Conservation (phyloP, 2,329 filamentous ascomycete genomes). For the Scedosporium minutisporum region DNA sequence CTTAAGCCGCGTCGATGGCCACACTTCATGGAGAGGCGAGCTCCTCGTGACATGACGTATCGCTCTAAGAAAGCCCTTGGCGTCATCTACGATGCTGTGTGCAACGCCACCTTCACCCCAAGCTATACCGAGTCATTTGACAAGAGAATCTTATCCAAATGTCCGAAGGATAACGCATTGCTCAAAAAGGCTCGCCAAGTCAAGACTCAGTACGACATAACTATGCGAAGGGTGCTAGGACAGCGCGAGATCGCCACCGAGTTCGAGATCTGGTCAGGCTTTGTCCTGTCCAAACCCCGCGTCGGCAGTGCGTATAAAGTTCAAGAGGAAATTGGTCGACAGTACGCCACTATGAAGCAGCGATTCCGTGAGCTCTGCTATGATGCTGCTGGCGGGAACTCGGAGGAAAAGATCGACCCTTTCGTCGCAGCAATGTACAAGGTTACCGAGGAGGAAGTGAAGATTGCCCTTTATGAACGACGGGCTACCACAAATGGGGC, state of each 20-base stretch:
- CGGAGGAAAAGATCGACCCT: constrained; percentile 50
- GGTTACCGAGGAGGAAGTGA: constrained; percentile 64
- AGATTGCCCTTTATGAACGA: constrained; percentile 43
- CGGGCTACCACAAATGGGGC: constrained; percentile 21
- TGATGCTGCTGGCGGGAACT: constrained; percentile 49
- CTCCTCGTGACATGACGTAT: constrained; percentile 43
- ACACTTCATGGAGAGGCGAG: constrained; percentile 75
- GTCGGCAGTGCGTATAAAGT: constrained; percentile 74
- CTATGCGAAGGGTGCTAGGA: constrained; percentile 69
- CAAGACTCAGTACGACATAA: constrained; percentile 70
- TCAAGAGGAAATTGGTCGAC: constrained; percentile 68
- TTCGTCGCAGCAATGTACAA: constrained; percentile 85
- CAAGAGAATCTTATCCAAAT: constrained; percentile 57
- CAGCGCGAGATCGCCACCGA: constrained; percentile 78
- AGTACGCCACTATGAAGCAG: constrained; percentile 56
- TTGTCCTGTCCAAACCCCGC: constrained; percentile 65
- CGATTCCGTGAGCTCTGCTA: constrained; percentile 60
- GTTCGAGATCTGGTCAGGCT: constrained; percentile 86
- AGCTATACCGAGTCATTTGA: constrained; percentile 70
- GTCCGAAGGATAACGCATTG: constrained; percentile 41
- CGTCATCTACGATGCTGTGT: constrained; percentile 69
- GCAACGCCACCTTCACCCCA: constrained; percentile 58
- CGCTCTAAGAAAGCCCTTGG: constrained; percentile 65
- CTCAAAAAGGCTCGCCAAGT: constrained; percentile 52
- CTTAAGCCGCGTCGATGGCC: constrained; percentile 60